Base-by-base conservation (phyloP, 345 rosid species). In the Acer campestre region DNA sequence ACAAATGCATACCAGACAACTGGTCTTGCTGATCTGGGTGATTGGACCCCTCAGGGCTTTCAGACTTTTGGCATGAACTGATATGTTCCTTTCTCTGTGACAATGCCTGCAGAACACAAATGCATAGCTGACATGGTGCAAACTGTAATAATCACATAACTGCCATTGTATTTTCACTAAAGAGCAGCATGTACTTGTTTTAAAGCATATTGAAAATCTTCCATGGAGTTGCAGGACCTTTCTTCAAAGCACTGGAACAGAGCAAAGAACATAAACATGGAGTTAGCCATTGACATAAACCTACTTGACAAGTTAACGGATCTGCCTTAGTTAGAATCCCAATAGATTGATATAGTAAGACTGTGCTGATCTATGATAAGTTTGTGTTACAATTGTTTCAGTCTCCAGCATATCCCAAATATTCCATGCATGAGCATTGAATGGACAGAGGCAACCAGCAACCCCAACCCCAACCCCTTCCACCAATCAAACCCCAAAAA, bases 171-270 rank as follows among this genome's bases (percentile, higher is more conserved):
- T 10, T 69, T 46, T 69, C 38, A 6, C 31, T 11, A 69, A 23
- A 23, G 59, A 69, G 49, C 42, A 48, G 61, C 13, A 56, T 14
- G 5, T 73, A 73, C 77, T 73, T 79, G 73, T 67, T 79, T 73
- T 20, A 73, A 73, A 14, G 77, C 77, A 58, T 67, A 25, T 67
- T 73, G 81, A 58, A 79, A 79, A 9, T 67, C 20, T 46, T 66
- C 77, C 62, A 11, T 51, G 25, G 73, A 7, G 63, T 79, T 67
- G 63, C 77, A 51, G 69, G 71, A 68, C 46, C 75, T 80, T 68
- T 75, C 82, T 79, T 79, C 81, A 56, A 79, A 74, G 77, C 73
- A 67, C 81, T 79, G 69, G 51, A 72, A 7, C 67, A 51, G 4
- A 49, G 11, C 2, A 23, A 63, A 58, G 67, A 40, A 22, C 53